Evolutionary conservation across 768 basidiomycete species (phyloP), one percentile per base, ranked within the genome.

Genomic region (Lactarius vividus): DNA sequence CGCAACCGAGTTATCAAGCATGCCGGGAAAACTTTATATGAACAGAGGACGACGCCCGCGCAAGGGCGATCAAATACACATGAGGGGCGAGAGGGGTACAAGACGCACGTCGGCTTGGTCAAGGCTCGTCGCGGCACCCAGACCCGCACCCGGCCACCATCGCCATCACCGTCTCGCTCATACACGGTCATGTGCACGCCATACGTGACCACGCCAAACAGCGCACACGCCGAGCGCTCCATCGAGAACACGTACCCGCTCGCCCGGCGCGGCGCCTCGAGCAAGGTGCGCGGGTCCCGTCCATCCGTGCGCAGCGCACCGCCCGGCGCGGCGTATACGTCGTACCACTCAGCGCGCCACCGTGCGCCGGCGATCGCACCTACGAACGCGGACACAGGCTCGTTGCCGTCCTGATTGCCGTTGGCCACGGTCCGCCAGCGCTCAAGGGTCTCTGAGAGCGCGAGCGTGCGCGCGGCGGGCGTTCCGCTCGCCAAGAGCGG

Each of bases 161-260:
- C 15, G 15, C 37, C 0, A 39, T 39, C 37, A 15, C 37, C 15
- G 20, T 75, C 64, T 68, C 83, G 81, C 52, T 84, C 82, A 73
- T 85, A 93, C 60, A 88, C 84, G 23, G 85, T 91, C 87, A 96
- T 85, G 75, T 98, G 97, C 2, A 96, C 91, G 0, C 97, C 96
- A 71, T 91, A 95, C 0, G 96, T 97, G 59, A 92, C 83, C 8
- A 96, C 75, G 3, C 96, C 95, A 72, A 98, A 98, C 39, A 98
- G 77, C 0, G 89, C 84, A 74, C 92, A 94, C 2, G 94, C 94
- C 1, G 92, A 82, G 46, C 96, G 84, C 75, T 98, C 97, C 83
- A 98, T 84, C 74, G 87, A 84, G 75, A 98, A 97, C 26, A 85
- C 92, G 64, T 83, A 91, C 74, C 94, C 64, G 7, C 44, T 92